A percentile compares a stretch with the other conserved stretches of the same genome.
Evolutionary conservation across 2,329 filamentous ascomycete genomes (phyloP).

Genomic region (Leptographium lundbergii): DNA sequence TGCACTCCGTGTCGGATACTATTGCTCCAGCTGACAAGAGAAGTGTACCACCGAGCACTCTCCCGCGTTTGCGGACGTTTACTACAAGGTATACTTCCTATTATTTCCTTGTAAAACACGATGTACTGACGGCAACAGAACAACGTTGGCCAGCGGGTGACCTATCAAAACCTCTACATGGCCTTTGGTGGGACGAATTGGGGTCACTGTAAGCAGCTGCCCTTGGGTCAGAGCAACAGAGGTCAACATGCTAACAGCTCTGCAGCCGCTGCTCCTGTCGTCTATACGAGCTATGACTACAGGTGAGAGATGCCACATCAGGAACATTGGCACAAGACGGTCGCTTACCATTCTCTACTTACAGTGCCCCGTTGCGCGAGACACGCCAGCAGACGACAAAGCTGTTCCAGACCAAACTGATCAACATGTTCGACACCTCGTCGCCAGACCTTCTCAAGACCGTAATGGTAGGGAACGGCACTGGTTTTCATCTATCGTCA

Average conservation of each 20-base stretch:
- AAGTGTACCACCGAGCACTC: slow-evolving; percentile 30
- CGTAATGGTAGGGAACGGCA: slow-evolving; percentile 41
- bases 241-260: background rate
- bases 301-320: slow-evolving; percentile 7
- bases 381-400: slow-evolving; percentile 40
- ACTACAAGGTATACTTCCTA: slow-evolving; percentile 27
- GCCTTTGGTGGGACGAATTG: slow-evolving; percentile 71
- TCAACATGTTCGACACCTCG: slow-evolving; percentile 40
- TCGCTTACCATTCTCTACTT: background rate
- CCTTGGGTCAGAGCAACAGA: background rate
- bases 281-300: slow-evolving; percentile 33
- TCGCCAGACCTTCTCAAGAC: slow-evolving; percentile 37
- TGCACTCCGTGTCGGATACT: background rate
- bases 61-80: slow-evolving; percentile 38
- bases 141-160: slow-evolving; percentile 36
- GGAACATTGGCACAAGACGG: background rate
- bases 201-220: slow-evolving; percentile 36
- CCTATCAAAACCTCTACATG: slow-evolving; percentile 26
- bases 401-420: slow-evolving; percentile 39
- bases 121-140: slow-evolving; percentile 16
- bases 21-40: background rate
- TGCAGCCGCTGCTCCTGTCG: slow-evolving; percentile 29
- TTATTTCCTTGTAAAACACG: background rate
- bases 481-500: slow-evolving; percentile 24
- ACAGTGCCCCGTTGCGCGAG: slow-evolving; percentile 35